A percentile compares a stretch with the other conserved stretches of the same genome.
Conservation (phyloP, 73 alveolate species). For the Tetrahymena malaccensis region DNA sequence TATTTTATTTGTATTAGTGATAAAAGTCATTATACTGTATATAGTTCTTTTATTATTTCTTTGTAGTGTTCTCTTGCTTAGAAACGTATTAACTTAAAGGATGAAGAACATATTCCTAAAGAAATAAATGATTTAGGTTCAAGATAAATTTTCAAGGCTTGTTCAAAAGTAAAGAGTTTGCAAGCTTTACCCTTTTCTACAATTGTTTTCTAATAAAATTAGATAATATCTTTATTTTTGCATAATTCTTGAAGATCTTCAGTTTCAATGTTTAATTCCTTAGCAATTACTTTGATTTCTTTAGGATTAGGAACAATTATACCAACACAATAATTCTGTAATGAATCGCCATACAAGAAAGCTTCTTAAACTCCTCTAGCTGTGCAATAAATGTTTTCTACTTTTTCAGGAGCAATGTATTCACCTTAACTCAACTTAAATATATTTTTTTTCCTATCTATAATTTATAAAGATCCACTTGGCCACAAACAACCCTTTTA, state of each 20-base stretch:
- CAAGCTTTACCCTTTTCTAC: conserved; percentile 25
- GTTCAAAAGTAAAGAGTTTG: conserved; percentile 72
- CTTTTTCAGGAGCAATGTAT: conserved; percentile 95
- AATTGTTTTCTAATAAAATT: neutral
- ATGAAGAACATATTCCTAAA: conserved; percentile 69
- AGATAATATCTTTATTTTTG: neutral
- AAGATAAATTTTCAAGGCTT: conserved; percentile 62
- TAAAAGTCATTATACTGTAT: neutral
- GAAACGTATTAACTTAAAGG: conserved; percentile 82
- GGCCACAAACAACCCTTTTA: conserved; percentile 58
- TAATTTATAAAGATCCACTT: conserved; percentile 77
- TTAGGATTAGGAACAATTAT: conserved; percentile 73
- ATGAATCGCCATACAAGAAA: conserved; percentile 89
- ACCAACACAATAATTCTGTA: conserved; percentile 59
- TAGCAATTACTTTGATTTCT: conserved; percentile 40
- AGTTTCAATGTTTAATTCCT: conserved; percentile 2
- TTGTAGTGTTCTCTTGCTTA: conserved; percentile 60
- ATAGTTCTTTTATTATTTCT: conserved; percentile 52
- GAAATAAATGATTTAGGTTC: conserved; percentile 53
- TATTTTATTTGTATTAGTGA: no score
- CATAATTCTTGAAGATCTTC: conserved; percentile 5
- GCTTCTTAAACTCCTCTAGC: conserved; percentile 62
- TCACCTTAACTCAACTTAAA: conserved; percentile 95
- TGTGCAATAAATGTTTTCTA: conserved; percentile 71
- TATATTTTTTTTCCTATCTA: conserved; percentile 96